Evolutionary conservation across 306 rosid species (phyloP).

Genomic region (Malus fusca): DNA sequence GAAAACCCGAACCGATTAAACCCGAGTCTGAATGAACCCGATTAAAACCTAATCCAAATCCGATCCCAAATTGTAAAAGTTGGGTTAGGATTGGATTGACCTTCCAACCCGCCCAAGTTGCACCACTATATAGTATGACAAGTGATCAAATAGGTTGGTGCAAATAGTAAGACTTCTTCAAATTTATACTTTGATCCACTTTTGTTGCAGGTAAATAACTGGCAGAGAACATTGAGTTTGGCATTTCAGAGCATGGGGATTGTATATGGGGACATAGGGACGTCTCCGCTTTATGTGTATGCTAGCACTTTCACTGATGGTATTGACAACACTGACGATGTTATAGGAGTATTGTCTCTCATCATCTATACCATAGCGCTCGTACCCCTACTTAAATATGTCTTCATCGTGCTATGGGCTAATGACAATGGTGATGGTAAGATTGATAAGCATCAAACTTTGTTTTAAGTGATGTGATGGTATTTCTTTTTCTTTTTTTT

Average conservation of each 20-base stretch:
- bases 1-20: too few relatives aligned
- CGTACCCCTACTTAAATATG: conserved; percentile 62
- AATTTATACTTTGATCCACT: not conserved
- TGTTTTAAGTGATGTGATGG: not conserved
- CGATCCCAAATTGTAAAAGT: too few relatives aligned
- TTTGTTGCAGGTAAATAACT: conserved; percentile 17
- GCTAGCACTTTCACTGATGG: conserved; percentile 31
- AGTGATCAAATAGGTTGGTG: not conserved
- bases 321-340: conserved; percentile 35
- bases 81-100: too few relatives aligned
- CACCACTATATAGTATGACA: too few relatives aligned
- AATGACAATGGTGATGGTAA: conserved; percentile 78
- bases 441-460: not conserved
- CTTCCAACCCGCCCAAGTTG: too few relatives aligned
- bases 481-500: not conserved
- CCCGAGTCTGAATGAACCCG: too few relatives aligned
- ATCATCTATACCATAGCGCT: conserved; percentile 65
- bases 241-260: conserved; percentile 85
- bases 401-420: conserved; percentile 65
- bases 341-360: conserved; percentile 57
- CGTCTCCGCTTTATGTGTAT: conserved; percentile 77
- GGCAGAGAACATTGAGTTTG: conserved; percentile 43
- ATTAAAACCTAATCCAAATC: too few relatives aligned
- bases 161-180: not conserved
- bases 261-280: conserved; percentile 85